A percentile compares a stretch with the other conserved stretches of the same genome.
phyloP scores from a whole-genome alignment of 495 filamentous ascomycete species.

The Cryomyces minteri region DNA sequence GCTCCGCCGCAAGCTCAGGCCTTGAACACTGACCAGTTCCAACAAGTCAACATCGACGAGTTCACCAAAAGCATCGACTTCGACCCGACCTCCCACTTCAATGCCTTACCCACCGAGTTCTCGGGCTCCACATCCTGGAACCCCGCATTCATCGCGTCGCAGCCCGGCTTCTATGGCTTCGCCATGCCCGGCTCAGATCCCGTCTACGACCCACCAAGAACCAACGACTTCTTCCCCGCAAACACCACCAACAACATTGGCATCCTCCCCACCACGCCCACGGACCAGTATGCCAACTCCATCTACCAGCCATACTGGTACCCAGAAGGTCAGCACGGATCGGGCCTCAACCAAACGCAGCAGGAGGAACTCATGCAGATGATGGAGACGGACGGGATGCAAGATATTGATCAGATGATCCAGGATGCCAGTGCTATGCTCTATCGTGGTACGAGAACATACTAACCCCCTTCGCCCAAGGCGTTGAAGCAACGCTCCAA shows the following conservation, averaged over 20 bases:
- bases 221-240: neutral
- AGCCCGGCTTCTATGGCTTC: neutral
- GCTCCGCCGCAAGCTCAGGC: neutral
- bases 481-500: no score
- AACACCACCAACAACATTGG: neutral
- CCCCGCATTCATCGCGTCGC: slow-evolving; percentile 2
- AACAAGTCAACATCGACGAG: slow-evolving; percentile 1
- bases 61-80: slow-evolving; percentile 8
- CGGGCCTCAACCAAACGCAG: slow-evolving; percentile 18
- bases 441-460: no score
- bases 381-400: slow-evolving; percentile 17
- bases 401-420: slow-evolving; percentile 14
- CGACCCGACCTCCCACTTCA: slow-evolving; percentile 14
- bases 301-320: neutral
- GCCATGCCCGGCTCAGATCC: neutral
- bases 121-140: slow-evolving; percentile 3
- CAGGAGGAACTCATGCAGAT: slow-evolving; percentile 22
- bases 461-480: no score
- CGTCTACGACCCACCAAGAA: neutral
- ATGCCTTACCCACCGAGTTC: slow-evolving; percentile 15
- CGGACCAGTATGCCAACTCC: neutral
- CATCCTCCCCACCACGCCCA: neutral
- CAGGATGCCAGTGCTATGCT: no score
- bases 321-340: neutral
- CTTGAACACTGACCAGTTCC: neutral